phyloP scores from a whole-genome alignment of 176 grass and related monocot species.

The Triticum turgidum region DNA sequence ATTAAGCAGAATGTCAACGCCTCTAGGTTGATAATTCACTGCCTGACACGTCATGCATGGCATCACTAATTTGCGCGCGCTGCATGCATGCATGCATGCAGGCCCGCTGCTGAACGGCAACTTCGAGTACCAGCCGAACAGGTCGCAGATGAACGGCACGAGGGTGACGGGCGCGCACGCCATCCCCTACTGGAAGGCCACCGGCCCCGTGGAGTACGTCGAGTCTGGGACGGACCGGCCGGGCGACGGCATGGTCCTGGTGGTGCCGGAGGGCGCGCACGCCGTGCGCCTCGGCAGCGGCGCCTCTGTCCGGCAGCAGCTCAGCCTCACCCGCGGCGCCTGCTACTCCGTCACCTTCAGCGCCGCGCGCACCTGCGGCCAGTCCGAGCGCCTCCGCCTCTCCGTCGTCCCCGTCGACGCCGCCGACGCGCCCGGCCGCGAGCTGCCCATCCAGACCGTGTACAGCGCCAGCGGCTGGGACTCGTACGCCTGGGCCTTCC shows the following conservation, averaged over 20 bases:
- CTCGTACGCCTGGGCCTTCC: slow-evolving; percentile 44
- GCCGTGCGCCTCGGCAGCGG: slow-evolving; percentile 45
- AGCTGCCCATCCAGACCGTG: slow-evolving; percentile 48
- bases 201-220: slow-evolving; percentile 45
- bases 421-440: slow-evolving; percentile 30
- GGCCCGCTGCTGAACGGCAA: slow-evolving; percentile 41
- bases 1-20: too few species aligned
- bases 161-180: neutral
- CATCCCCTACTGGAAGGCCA: slow-evolving; percentile 33
- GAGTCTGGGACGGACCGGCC: slow-evolving; percentile 24
- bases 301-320: slow-evolving; percentile 35
- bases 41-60: too few species aligned
- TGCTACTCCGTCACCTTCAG: slow-evolving; percentile 49
- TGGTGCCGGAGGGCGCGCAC: slow-evolving; percentile 41
- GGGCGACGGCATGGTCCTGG: slow-evolving; percentile 27
- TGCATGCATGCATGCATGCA: slow-evolving; percentile 5
- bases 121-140: slow-evolving; percentile 38
- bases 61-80: too few species aligned
- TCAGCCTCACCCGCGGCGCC: slow-evolving; percentile 13
- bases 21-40: too few species aligned
- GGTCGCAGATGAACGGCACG: slow-evolving; percentile 21
- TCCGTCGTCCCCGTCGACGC: slow-evolving; percentile 28
- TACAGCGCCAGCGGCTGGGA: slow-evolving; percentile 49
- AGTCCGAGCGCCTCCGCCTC: slow-evolving; percentile 38
- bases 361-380: slow-evolving; percentile 43